Conservation (phyloP, 495 filamentous ascomycete genomes). For the Letharia columbiana region DNA sequence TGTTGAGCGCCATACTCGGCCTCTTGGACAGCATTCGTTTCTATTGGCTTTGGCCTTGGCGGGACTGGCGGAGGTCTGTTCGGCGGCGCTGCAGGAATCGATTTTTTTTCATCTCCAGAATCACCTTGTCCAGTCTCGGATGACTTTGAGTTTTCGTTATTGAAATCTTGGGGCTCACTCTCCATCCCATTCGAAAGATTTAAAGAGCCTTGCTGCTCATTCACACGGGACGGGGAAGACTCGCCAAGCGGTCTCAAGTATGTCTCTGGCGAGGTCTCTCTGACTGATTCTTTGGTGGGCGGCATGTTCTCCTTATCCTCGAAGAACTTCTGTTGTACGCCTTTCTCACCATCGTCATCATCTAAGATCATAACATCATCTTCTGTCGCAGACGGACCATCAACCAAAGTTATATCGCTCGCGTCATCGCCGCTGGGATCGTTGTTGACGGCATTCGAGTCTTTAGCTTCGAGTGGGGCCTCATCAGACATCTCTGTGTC, state of each 20-base stretch:
- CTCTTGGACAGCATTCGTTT: conserved; percentile 41
- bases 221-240: conserved; percentile 19
- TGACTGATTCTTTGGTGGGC: conserved; percentile 20
- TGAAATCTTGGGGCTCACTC: neutral
- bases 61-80: conserved; percentile 40
- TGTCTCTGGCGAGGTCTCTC: conserved; percentile 18
- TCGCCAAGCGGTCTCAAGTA: conserved; percentile 18
- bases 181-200: conserved; percentile 15
- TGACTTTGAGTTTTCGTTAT: conserved; percentile 11
- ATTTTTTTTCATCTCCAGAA: neutral
- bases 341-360: conserved; percentile 24
- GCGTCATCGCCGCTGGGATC: conserved; percentile 27
- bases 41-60: conserved; percentile 35
- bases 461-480: conserved; percentile 19
- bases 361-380: conserved; percentile 39
- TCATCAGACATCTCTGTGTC: conserved; percentile 28
- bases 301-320: conserved; percentile 41
- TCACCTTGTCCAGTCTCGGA: conserved; percentile 19
- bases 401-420: conserved; percentile 48
- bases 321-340: conserved; percentile 15
- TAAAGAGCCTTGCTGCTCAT: conserved; percentile 18
- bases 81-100: conserved; percentile 16
- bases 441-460: conserved; percentile 30
- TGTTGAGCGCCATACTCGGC: conserved; percentile 63
- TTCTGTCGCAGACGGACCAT: conserved; percentile 30